Conservation (phyloP, 257 asterid genomes). For the Plectranthus barbatus region DNA sequence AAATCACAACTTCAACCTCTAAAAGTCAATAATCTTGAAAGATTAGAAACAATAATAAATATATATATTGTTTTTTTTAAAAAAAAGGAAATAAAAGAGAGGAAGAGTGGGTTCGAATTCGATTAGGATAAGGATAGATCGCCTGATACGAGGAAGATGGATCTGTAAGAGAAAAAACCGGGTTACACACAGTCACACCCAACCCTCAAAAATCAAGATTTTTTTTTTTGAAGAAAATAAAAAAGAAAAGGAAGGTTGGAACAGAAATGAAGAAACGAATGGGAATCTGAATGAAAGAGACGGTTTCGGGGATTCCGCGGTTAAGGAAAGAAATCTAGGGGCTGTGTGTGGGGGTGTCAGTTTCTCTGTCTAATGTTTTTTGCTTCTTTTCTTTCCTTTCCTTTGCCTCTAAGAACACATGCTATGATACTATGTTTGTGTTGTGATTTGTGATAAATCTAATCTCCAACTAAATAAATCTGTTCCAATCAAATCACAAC, state of each 20-base stretch:
- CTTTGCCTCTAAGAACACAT: conserved; percentile 25
- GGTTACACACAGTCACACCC: not conserved
- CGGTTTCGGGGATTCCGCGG: conserved; percentile 1
- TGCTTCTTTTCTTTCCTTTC: too few relatives aligned
- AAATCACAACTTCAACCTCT: not conserved
- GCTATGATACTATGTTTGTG: not conserved
- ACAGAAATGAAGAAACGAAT: conserved; percentile 15
- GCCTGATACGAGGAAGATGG: conserved; percentile 25
- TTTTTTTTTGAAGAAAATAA: not conserved
- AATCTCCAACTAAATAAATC: not conserved
- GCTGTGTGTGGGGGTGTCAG: conserved; percentile 19
- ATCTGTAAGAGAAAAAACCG: conserved; percentile 23
- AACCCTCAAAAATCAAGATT: too few relatives aligned
- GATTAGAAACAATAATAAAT: not conserved
- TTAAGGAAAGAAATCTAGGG: conserved; percentile 11
- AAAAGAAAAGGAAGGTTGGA: not conserved
- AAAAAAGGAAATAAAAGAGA: not conserved
- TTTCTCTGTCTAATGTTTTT: conserved; percentile 8
- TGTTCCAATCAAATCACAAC: not conserved
- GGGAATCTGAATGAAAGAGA: conserved; percentile 17
- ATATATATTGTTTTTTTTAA: too few relatives aligned
- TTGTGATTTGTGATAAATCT: too few relatives aligned
- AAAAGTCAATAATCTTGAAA: not conserved
- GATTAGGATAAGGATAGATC: conserved; percentile 24
- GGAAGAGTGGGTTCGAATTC: too few relatives aligned